A percentile compares a stretch with the other conserved stretches of the same genome.
Conservation (phyloP, 106 monocot genomes). For the Phalaenopsis aphrodite region DNA sequence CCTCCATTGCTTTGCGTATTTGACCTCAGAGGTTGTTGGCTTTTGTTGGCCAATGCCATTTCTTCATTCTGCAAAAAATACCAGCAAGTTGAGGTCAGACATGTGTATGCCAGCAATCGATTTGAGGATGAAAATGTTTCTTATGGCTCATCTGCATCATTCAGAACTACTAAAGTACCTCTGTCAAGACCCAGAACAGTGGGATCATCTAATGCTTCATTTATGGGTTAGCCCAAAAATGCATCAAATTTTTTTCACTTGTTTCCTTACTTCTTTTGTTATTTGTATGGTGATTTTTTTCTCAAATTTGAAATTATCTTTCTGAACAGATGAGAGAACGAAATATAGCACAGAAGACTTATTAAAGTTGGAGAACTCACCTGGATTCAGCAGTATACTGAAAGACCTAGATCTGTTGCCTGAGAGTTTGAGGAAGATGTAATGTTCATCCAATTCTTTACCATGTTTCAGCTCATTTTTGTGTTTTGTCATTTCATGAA, state of each 20-base stretch:
- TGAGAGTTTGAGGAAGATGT: constrained; percentile 11
- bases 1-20: constrained; percentile 35
- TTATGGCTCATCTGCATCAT: constrained; percentile 7
- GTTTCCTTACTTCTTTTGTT: neutral
- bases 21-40: constrained; percentile 83
- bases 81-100: constrained; percentile 45
- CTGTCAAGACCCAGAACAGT: constrained; percentile 14
- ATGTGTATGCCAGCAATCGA: constrained; percentile 25
- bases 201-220: constrained; percentile 15
- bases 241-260: neutral
- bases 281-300: neutral
- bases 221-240: constrained; percentile 31
- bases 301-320: neutral
- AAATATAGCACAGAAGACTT: constrained; percentile 67
- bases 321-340: constrained; percentile 76
- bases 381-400: constrained; percentile 12
- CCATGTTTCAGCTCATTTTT: neutral
- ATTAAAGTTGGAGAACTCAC: constrained; percentile 40
- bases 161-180: constrained; percentile 6
- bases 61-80: constrained; percentile 42
- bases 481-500: neutral
- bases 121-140: constrained; percentile 9
- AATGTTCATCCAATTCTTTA: neutral
- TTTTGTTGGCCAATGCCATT: constrained; percentile 49
- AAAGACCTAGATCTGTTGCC: constrained; percentile 18